These are phyloP conservation scores for Byssothecium circinans DNA, from an alignment of 2,329 filamentous ascomycete genomes.

Conservation along the genomic window DNA sequence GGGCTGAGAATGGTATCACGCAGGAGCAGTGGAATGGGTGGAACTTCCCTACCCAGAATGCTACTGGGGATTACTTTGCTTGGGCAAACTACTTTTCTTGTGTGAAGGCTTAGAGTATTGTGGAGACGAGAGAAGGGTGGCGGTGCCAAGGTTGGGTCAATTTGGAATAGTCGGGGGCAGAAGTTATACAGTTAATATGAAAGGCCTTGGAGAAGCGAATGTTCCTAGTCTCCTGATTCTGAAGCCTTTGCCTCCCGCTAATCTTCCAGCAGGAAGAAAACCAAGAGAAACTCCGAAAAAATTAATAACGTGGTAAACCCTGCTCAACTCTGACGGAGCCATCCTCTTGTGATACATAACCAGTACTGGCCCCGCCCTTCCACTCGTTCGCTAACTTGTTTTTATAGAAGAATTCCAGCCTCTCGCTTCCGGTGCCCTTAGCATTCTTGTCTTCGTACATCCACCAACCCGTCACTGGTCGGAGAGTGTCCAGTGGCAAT, in stretches of 20 bases:
- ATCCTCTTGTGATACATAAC: background rate
- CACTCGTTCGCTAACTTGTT: background rate
- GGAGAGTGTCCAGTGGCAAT: background rate
- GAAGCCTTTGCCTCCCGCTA: too few relatives aligned
- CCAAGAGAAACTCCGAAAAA: too few relatives aligned
- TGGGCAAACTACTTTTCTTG: slow-evolving; percentile 24
- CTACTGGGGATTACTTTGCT: slow-evolving; percentile 9
- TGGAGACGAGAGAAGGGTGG: too few relatives aligned
- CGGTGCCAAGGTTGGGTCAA: too few relatives aligned
- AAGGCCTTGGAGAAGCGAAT: too few relatives aligned
- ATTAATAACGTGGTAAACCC: background rate
- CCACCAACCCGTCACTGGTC: background rate
- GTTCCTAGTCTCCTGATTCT: too few relatives aligned
- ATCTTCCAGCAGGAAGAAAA: too few relatives aligned
- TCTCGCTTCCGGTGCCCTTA: background rate
- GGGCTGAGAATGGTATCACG: slow-evolving; percentile 12
- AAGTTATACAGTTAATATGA: too few relatives aligned
- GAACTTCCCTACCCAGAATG: slow-evolving; percentile 18
- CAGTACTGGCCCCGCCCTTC: background rate
- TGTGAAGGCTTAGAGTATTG: slow-evolving; percentile 12
- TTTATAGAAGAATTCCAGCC: background rate
- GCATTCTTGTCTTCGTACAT: background rate
- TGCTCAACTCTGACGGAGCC: background rate
- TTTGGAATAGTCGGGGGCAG: too few relatives aligned
- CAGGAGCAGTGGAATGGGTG: slow-evolving; percentile 23